Percentiles rank a stretch among this genome's conserved stretches.
Evolutionary conservation across 352 stramenopile genomes (phyloP).

Genomic region (Phytopythium ostracodes): DNA sequence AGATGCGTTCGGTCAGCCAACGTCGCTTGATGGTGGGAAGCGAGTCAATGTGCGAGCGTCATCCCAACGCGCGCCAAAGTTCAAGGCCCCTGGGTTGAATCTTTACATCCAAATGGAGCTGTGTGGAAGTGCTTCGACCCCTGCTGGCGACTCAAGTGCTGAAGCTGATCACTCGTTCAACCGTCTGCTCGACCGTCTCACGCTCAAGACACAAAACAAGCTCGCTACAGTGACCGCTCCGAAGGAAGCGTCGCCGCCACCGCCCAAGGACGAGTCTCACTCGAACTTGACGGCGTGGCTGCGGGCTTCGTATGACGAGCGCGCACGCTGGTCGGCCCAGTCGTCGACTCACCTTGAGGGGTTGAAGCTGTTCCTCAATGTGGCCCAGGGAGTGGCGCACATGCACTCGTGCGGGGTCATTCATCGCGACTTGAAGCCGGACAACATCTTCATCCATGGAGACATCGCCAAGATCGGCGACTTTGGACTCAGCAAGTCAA

Average conservation of each 20-base stretch:
- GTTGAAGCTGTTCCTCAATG: conserved; percentile 55
- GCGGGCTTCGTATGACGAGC: conserved; percentile 51
- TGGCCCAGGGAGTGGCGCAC: conserved; percentile 67
- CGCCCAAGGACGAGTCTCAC: conserved; percentile 28
- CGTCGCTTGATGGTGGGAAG: conserved; percentile 12
- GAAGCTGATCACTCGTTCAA: conserved; percentile 38
- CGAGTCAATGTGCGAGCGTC: not conserved
- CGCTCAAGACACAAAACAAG: conserved; percentile 6
- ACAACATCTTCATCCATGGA: conserved; percentile 73
- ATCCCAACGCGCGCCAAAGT: not conserved
- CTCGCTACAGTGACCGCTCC: not conserved
- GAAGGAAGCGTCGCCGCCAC: not conserved
- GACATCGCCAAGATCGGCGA: conserved; percentile 64
- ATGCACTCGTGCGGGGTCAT: conserved; percentile 73
- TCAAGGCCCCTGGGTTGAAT: conserved; percentile 37
- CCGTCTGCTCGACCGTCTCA: conserved; percentile 38
- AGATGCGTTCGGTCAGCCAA: conserved; percentile 14
- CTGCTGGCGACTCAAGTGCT: conserved; percentile 6
- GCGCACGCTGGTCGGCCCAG: conserved; percentile 29
- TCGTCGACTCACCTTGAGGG: conserved; percentile 51
- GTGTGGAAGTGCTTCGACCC: conserved; percentile 23
- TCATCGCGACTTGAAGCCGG: conserved; percentile 70
- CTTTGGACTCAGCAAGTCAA: conserved; percentile 63
- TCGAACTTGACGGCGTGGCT: conserved; percentile 70
- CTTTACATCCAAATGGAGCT: conserved; percentile 84